Evolutionary conservation across 352 stramenopile genomes (phyloP).

Genomic region (Sclerospora graminicola): DNA sequence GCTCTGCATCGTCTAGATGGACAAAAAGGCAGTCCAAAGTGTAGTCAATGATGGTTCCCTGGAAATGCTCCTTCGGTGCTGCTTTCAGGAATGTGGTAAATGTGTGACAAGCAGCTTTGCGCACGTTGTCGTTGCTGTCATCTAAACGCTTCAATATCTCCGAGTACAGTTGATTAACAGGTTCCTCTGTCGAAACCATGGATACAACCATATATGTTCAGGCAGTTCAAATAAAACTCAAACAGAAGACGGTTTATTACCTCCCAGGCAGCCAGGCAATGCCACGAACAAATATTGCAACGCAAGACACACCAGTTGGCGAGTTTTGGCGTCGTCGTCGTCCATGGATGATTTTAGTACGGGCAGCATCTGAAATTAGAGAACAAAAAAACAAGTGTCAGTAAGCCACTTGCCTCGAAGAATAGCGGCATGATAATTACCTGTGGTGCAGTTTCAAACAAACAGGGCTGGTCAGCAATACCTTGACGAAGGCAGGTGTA

Average conservation of each 20-base stretch:
- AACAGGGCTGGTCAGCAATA: constrained; percentile 56
- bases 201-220: background rate
- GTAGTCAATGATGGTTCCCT: constrained; percentile 86
- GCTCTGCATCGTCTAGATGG: constrained; percentile 85
- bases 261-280: constrained; percentile 60
- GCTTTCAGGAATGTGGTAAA: constrained; percentile 82
- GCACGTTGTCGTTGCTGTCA: constrained; percentile 87
- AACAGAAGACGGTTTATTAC: constrained; percentile 14
- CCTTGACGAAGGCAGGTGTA: constrained; percentile 78
- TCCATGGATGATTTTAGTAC: constrained; percentile 85
- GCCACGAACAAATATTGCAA: constrained; percentile 84
- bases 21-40: constrained; percentile 87
- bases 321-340: constrained; percentile 81
- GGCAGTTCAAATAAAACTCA: background rate
- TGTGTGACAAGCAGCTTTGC: constrained; percentile 78
- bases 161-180: constrained; percentile 85
- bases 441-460: constrained; percentile 79
- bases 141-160: constrained; percentile 90
- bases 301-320: constrained; percentile 81
- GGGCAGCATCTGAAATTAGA: constrained; percentile 83
- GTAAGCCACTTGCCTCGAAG: background rate
- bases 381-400: too few relatives aligned
- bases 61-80: constrained; percentile 76
- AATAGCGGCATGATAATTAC: constrained; percentile 13
- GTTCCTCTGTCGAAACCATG: constrained; percentile 54